phyloP scores from a whole-genome alignment of 1,284 basidiomycete genomes.

The Rhodotorula sp. region DNA sequence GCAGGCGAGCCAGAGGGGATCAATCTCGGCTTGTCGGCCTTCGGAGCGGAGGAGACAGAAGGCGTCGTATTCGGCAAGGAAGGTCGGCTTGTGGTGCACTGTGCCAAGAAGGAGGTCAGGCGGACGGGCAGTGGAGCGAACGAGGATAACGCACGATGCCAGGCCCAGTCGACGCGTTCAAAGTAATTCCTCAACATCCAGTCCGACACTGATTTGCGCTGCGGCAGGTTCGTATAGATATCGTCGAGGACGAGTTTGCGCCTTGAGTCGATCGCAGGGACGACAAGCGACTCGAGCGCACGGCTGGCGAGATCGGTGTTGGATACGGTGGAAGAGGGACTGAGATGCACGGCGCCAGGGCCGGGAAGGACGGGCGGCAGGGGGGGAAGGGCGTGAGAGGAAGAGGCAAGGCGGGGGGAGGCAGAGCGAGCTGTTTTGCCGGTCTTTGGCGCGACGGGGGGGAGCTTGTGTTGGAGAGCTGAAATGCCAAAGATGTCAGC shows the following conservation, averaged over 20 bases:
- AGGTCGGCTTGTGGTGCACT: slow-evolving; percentile 34
- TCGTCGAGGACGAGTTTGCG: slow-evolving; percentile 15
- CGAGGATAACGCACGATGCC: slow-evolving; percentile 10
- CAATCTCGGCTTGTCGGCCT: slow-evolving; percentile 30
- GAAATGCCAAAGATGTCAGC: not conserved
- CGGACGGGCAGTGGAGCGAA: too few species aligned
- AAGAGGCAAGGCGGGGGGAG: not conserved
- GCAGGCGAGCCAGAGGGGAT: slow-evolving; percentile 40
- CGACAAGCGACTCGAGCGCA: slow-evolving; percentile 22
- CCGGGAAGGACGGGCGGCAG: too few species aligned
- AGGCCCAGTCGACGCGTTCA: slow-evolving; percentile 24
- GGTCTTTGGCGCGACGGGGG: not conserved
- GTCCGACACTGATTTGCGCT: slow-evolving; percentile 18
- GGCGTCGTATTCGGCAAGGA: slow-evolving; percentile 33
- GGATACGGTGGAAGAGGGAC: not conserved
- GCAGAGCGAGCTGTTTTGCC: not conserved
- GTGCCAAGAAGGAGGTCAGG: too few species aligned
- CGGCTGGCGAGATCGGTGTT: not conserved
- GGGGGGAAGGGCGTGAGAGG: not conserved
- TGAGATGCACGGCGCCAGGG: not conserved
- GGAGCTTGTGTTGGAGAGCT: not conserved
- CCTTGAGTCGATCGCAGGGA: not conserved
- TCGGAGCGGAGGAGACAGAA: slow-evolving; percentile 26
- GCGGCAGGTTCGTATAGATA: slow-evolving; percentile 15
- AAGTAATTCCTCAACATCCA: slow-evolving; percentile 26